phyloP scores from a whole-genome alignment of 257 asterid genomes.

The Nicotiana tabacum region DNA sequence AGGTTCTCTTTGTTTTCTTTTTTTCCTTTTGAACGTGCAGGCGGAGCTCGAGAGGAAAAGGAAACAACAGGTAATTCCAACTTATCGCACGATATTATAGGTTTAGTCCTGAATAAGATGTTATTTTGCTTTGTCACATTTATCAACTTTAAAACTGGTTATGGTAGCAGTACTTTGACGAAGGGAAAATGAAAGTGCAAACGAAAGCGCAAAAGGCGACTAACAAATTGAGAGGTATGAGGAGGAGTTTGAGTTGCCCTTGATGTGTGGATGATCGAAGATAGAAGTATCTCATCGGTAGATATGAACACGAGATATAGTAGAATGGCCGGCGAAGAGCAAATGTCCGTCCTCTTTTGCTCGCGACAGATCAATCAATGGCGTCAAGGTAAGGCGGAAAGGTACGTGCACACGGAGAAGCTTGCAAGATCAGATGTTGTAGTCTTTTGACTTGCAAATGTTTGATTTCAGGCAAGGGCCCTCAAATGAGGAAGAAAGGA shows the following conservation, averaged over 20 bases:
- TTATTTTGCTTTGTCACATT: background rate
- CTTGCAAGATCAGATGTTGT: background rate
- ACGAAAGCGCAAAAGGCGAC: conserved; percentile 34
- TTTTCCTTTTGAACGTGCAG: conserved; percentile 9
- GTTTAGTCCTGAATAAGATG: background rate
- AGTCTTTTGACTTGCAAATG: background rate
- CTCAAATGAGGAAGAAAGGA: too few relatives aligned
- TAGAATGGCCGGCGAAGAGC: background rate
- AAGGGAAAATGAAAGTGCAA: conserved; percentile 29
- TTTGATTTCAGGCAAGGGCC: too few relatives aligned
- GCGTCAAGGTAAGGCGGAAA: background rate
- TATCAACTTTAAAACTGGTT: background rate
- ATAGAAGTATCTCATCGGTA: background rate
- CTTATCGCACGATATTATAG: background rate
- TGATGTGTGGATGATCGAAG: background rate
- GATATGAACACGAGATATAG: background rate
- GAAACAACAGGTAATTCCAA: conserved; percentile 48
- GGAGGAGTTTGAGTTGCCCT: conserved; percentile 46
- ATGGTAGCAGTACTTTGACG: conserved; percentile 35
- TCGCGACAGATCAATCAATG: background rate
- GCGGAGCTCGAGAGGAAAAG: conserved; percentile 52
- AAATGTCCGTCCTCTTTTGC: background rate
- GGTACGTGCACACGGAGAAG: too few relatives aligned
- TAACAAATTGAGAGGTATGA: conserved; percentile 31
- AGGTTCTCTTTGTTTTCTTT: background rate